Base-by-base conservation (phyloP, 2,329 filamentous ascomycete species). In the Acrodontium crateriforme region DNA sequence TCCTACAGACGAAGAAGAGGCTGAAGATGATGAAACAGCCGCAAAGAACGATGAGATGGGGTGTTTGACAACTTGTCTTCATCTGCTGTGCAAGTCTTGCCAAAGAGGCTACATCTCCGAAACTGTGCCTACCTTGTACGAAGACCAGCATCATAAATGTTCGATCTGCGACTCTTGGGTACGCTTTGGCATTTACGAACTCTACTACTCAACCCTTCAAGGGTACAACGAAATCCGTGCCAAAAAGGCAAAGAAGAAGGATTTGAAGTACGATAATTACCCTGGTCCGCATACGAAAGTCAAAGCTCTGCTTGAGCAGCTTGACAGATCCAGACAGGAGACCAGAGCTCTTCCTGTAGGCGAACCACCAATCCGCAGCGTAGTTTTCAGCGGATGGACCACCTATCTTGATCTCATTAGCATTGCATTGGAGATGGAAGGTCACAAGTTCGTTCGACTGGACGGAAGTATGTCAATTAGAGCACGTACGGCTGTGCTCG, bases 331-430 rank as follows among this genome's bases (percentile, higher is more conserved):
- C 28, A 71, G 73, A 32, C 61, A 62, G 1, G 70, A 76, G 47
- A 81, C 73, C 34, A 64, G 67, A 19, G 59, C 58, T 0, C 61
- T 70, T 7, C 70, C 73, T 0, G 58, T 69, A 8, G 48, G 42
- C 30, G 71, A 85, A 46, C 69, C 72, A 1, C 85, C 85, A 0
- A 78, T 82, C 56, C 95, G 35, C 36, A 60, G 82, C 15, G 84
- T 98, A 9, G 74, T 98, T 5, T 95, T 95, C 55, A 93, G 84
- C 0, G 77, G 76, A n/a, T 95, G 89, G 85, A 95, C 89, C 0
- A 77, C 79, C 0, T 85, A 95, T 49, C 71, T 98, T 10, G 85
- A 95, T 50, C 69, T 98, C 12, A 92, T 98, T 41, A 74, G 89
- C 48, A 65, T 82, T 27, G 87, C 85, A 0, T 66, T 95, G 9